A percentile compares a stretch with the other conserved stretches of the same genome.
Evolutionary conservation across 2,329 filamentous ascomycete genomes (phyloP).

Genomic region (Aureobasidium sp.): DNA sequence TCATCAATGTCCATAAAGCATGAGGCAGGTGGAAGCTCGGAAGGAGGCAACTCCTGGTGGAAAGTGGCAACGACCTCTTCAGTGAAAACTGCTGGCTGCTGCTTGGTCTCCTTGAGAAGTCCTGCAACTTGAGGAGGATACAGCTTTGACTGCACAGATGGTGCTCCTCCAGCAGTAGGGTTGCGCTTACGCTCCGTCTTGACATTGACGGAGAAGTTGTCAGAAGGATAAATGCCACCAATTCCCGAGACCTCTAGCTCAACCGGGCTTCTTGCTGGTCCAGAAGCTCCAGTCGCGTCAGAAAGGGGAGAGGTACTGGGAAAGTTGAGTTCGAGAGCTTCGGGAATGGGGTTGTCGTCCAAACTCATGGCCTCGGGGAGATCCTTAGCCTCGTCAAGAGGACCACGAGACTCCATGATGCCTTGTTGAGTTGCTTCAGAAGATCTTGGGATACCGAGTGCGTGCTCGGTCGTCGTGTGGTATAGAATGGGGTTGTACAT

Average conservation of each 20-base stretch:
- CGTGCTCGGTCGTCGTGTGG: constrained; percentile 23
- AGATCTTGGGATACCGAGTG: constrained; percentile 20
- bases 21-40: constrained; percentile 35
- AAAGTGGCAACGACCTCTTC: constrained; percentile 59
- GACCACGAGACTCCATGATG: constrained; percentile 24
- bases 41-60: constrained; percentile 50
- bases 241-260: constrained; percentile 45
- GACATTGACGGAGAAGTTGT: constrained; percentile 47
- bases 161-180: constrained; percentile 5
- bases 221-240: constrained; percentile 51
- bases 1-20: constrained; percentile 31
- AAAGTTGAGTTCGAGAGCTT: constrained; percentile 28
- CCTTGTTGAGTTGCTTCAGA: background rate
- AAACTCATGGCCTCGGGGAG: constrained; percentile 28
- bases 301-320: constrained; percentile 23
- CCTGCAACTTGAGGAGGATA: constrained; percentile 21
- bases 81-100: constrained; percentile 41
- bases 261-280: constrained; percentile 21
- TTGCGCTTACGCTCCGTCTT: constrained; percentile 20
- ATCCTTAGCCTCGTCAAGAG: constrained; percentile 18
- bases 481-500: constrained; percentile 19
- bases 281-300: constrained; percentile 13
- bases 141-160: background rate
- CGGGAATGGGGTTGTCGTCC: constrained; percentile 27
- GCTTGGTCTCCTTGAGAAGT: constrained; percentile 21